These are phyloP conservation scores for Glomus cerebriforme DNA, from an alignment of 192 early-diverging fungal species.

Conservation along the genomic window DNA sequence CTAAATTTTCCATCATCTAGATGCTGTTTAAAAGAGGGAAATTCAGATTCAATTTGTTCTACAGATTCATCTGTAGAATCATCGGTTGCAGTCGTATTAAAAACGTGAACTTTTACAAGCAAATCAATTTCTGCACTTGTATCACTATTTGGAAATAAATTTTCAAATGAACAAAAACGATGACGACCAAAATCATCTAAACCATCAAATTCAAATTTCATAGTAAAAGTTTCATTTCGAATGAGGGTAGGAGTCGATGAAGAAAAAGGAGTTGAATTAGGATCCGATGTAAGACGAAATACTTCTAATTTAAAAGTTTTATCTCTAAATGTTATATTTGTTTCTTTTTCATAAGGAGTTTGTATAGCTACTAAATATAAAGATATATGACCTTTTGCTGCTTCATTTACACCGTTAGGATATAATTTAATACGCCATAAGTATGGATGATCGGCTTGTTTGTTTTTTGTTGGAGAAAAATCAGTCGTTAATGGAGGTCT, in stretches of 20 bases:
- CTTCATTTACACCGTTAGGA: conserved; percentile 31
- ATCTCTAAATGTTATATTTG: conserved; percentile 18
- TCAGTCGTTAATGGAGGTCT: conserved; percentile 15
- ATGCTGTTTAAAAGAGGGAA: conserved; percentile 22
- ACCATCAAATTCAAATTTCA: conserved; percentile 35
- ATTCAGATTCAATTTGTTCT: conserved; percentile 13
- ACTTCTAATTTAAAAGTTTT: conserved; percentile 26
- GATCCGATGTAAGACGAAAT: conserved; percentile 23
- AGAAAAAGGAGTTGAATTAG: conserved; percentile 11
- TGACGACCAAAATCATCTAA: conserved; percentile 34
- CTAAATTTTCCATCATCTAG: conserved; percentile 28
- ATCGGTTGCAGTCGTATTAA: conserved; percentile 5
- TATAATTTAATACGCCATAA: conserved; percentile 32
- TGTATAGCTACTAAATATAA: conserved; percentile 33
- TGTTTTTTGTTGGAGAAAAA: conserved; percentile 12
- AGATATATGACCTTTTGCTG: conserved; percentile 30
- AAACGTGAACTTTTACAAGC: conserved; percentile 23
- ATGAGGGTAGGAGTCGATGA: conserved; percentile 10
- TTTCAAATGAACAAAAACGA: conserved; percentile 33
- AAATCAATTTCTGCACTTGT: conserved; percentile 16
- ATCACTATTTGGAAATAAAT: conserved; percentile 28
- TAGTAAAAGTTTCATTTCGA: conserved; percentile 31
- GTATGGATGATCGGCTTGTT: conserved; percentile 26
- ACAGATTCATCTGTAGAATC: conserved; percentile 4
- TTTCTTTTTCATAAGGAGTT: conserved; percentile 31